Evolutionary conservation across 2,329 filamentous ascomycete species (phyloP), one percentile per base, ranked within the genome.

Genomic region (Alternaria sp.): DNA sequence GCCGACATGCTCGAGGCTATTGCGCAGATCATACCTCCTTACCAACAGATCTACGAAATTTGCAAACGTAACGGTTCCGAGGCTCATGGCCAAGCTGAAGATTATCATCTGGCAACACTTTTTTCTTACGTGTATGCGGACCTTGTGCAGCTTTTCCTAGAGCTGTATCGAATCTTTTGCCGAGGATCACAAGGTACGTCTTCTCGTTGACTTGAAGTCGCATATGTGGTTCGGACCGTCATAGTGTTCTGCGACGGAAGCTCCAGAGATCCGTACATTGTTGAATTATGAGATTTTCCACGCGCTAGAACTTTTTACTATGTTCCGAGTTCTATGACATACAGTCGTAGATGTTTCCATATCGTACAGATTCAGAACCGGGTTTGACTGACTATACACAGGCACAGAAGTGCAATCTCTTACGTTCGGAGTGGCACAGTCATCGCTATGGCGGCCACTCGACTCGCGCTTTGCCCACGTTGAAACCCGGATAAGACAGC

Each of bases 381-480:
- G 12, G 36, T 43, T 6, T 42, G 53, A 57, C 69, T 75, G 61
- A 74, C 67, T 48, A 28, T 53, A 62, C 64, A 44, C 62, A 74
- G 71, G 71, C 59, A 47, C 49, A 8, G 22, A 38, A 67, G 65
- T 62, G 58, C 67, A 64, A 48, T 69, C 64, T 57, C 54, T 65
- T 16, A 24, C 6, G 39, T 42, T 42, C 34, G 49, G 36, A 26
- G 53, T 65, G 49, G 51, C 62, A 38, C 54, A 12, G 16, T 34
- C 63, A 56, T 28, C 59, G 39, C 54, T 63, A 39, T 75, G 70
- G 74, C 60, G 68, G 42, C 72, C 74, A 30, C 63, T 76, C 24
- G 72, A 76, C 58, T 72, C 72, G n/a, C 67, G 74, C 9, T 70
- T 76, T 46, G 59, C 69, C 5, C 65, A 63, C 16, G 51, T 75